A percentile compares a stretch with the other conserved stretches of the same genome.
These are phyloP conservation scores for Phaeosphaeriaceae sp. DNA, from an alignment of 2,329 filamentous ascomycete genomes.

Conservation along the genomic window DNA sequence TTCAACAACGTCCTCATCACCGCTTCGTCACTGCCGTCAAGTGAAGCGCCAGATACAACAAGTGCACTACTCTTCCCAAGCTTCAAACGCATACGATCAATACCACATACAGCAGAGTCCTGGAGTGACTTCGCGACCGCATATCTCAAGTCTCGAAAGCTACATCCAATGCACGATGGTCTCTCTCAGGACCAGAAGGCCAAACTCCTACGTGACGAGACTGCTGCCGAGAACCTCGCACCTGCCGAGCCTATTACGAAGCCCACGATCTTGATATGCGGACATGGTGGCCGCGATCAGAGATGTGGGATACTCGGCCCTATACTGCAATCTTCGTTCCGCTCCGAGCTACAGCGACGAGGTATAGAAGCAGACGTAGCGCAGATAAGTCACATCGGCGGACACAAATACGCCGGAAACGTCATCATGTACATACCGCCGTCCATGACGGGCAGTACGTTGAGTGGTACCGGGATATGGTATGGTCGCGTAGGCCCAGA, in stretches of 20 bases:
- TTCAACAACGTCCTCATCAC: slow-evolving; percentile 82
- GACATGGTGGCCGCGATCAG: slow-evolving; percentile 81
- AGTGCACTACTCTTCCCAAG: slow-evolving; percentile 75
- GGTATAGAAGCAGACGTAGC: slow-evolving; percentile 69
- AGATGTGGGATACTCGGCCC: slow-evolving; percentile 86
- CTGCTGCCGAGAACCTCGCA: slow-evolving; percentile 56
- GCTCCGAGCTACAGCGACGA: slow-evolving; percentile 60
- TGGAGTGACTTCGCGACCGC: slow-evolving; percentile 67
- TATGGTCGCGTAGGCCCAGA: slow-evolving; percentile 79
- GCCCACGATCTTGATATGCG: slow-evolving; percentile 78
- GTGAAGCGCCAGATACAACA: slow-evolving; percentile 52
- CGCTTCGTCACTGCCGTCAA: slow-evolving; percentile 71
- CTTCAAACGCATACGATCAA: slow-evolving; percentile 79
- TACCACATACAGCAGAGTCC: slow-evolving; percentile 69
- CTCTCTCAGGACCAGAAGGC: slow-evolving; percentile 63
- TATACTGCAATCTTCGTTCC: slow-evolving; percentile 74
- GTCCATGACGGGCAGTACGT: slow-evolving; percentile 41
- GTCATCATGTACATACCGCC: slow-evolving; percentile 82
- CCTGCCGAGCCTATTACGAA: slow-evolving; percentile 58
- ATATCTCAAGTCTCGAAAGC: slow-evolving; percentile 69
- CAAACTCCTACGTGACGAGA: slow-evolving; percentile 56
- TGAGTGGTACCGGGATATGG: slow-evolving; percentile 80
- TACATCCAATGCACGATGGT: slow-evolving; percentile 67
- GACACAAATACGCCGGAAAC: slow-evolving; percentile 87
- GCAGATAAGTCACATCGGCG: slow-evolving; percentile 80